phyloP scores from a whole-genome alignment of 345 rosid genomes.

The Salix exigua region DNA sequence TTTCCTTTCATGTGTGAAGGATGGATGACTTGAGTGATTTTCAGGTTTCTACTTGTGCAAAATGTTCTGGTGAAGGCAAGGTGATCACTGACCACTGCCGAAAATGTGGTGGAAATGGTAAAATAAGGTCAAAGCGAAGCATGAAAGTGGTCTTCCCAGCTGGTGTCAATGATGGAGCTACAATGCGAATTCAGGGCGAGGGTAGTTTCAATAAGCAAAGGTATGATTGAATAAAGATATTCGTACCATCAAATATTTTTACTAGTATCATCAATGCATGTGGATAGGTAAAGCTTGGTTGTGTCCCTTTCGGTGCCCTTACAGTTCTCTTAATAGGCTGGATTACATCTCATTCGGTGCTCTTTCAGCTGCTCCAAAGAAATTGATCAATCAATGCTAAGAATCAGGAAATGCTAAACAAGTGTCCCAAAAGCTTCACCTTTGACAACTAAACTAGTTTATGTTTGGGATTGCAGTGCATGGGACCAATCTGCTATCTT shows the following conservation, averaged over 20 bases:
- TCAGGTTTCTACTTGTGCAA: conserved; percentile 82
- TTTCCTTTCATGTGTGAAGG: neutral
- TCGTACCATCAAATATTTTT: neutral
- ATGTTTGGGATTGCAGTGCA: too few species aligned
- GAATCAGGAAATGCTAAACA: too few species aligned
- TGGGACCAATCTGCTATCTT: too few species aligned
- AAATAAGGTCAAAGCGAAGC: conserved; percentile 47
- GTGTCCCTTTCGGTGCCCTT: too few species aligned
- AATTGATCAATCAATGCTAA: too few species aligned
- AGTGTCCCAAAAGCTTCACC: too few species aligned
- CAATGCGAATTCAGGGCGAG: conserved; percentile 61
- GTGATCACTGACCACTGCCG: conserved; percentile 67
- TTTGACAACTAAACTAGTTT: too few species aligned
- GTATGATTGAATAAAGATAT: conserved; percentile 27
- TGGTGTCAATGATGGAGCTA: conserved; percentile 75
- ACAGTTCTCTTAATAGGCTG: too few species aligned
- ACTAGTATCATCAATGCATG: too few species aligned
- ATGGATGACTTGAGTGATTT: conserved; percentile 29
- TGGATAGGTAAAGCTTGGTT: too few species aligned
- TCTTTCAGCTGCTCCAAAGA: too few species aligned
- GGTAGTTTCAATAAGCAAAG: conserved; percentile 69
- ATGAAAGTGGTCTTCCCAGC: conserved; percentile 64
- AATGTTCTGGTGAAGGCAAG: conserved; percentile 78
- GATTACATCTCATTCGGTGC: too few species aligned
- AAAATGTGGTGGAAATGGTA: conserved; percentile 62